A percentile compares a stretch with the other conserved stretches of the same genome.
Conservation (phyloP, 352 stramenopile genomes). For the Phytopythium aichiense region DNA sequence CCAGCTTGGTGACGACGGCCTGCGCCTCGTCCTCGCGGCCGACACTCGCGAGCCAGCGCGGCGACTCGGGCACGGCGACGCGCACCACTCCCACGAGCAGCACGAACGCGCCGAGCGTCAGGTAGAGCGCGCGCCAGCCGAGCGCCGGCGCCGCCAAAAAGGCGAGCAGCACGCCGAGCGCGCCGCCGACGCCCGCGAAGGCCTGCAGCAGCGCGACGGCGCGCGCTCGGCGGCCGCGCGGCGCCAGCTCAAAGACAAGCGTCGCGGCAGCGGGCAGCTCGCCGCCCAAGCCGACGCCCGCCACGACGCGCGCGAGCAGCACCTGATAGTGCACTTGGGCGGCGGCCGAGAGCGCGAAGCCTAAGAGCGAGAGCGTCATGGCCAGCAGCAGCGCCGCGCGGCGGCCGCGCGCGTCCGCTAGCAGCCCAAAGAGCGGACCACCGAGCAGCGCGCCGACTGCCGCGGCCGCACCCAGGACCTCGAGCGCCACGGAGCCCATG, state of each 20-base stretch:
- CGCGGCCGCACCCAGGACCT: slow-evolving; percentile 25
- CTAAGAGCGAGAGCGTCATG: slow-evolving; percentile 26
- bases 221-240: slow-evolving; percentile 20
- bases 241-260: slow-evolving; percentile 33
- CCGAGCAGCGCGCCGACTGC: slow-evolving; percentile 22
- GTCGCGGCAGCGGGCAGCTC: slow-evolving; percentile 27
- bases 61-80: slow-evolving; percentile 32
- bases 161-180: slow-evolving; percentile 26
- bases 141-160: slow-evolving; percentile 21
- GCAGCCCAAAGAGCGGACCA: slow-evolving; percentile 27
- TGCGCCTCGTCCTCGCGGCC: slow-evolving; percentile 27
- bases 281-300: slow-evolving; percentile 31
- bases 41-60: slow-evolving; percentile 35
- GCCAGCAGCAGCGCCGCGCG: slow-evolving; percentile 21
- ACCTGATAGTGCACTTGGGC: slow-evolving; percentile 19
- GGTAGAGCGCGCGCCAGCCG: slow-evolving; percentile 31
- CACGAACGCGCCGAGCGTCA: slow-evolving; percentile 16
- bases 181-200: slow-evolving; percentile 32
- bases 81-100: slow-evolving; percentile 19
- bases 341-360: slow-evolving; percentile 20
- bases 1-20: slow-evolving; percentile 23
- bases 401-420: slow-evolving; percentile 31
- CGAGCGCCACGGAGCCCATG: slow-evolving; percentile 20
- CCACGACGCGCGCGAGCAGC: slow-evolving; percentile 25
- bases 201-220: slow-evolving; percentile 31